These are phyloP conservation scores for Podospora anserina DNA, from an alignment of 495 filamentous ascomycete species.

Conservation along the genomic window DNA sequence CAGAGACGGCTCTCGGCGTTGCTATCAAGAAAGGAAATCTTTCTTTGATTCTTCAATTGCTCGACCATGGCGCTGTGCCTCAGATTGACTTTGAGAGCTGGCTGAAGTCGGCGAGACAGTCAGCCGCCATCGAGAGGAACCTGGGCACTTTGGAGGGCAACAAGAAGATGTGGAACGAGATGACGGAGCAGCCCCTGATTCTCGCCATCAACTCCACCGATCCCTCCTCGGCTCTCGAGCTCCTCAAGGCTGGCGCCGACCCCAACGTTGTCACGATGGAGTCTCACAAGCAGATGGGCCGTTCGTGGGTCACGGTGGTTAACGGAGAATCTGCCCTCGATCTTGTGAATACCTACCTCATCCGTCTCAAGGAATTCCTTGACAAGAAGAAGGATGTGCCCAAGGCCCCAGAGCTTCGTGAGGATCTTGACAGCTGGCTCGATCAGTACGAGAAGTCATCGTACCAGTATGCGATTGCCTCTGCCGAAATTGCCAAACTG, in stretches of 20 bases:
- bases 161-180: slow-evolving; percentile 35
- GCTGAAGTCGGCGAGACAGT: slow-evolving; percentile 41
- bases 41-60: slow-evolving; percentile 38
- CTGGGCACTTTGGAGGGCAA: slow-evolving; percentile 43
- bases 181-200: slow-evolving; percentile 57
- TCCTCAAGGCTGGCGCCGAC: slow-evolving; percentile 59
- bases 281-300: slow-evolving; percentile 34
- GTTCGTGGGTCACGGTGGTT: slow-evolving; percentile 16
- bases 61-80: slow-evolving; percentile 40
- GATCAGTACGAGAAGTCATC: slow-evolving; percentile 42
- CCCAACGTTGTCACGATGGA: slow-evolving; percentile 46
- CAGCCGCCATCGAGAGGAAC: slow-evolving; percentile 16
- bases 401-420: slow-evolving; percentile 17
- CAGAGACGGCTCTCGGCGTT: slow-evolving; percentile 37
- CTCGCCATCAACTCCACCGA: slow-evolving; percentile 51
- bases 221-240: slow-evolving; percentile 50
- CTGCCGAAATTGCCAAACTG: slow-evolving; percentile 31
- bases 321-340: slow-evolving; percentile 54
- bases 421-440: slow-evolving; percentile 42
- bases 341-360: slow-evolving; percentile 49
- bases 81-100: slow-evolving; percentile 46
- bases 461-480: slow-evolving; percentile 53
- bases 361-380: slow-evolving; percentile 43
- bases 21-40: slow-evolving; percentile 36
- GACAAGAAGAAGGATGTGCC: slow-evolving; percentile 22